A percentile compares a stretch with the other conserved stretches of the same genome.
These are phyloP conservation scores for Adansonia digitata DNA, from an alignment of 345 rosid species.

Conservation along the genomic window DNA sequence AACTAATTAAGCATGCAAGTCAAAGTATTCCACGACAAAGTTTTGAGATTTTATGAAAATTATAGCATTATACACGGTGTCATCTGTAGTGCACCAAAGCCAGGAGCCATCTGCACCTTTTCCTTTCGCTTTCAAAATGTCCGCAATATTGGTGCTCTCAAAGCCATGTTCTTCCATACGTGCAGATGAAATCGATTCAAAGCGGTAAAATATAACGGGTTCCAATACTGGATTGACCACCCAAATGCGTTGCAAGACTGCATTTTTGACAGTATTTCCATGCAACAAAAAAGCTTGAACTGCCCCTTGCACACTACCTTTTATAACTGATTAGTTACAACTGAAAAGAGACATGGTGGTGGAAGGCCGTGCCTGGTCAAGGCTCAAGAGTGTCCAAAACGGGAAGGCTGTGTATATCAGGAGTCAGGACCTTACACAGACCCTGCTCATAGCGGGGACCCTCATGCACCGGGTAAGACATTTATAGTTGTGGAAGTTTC, in stretches of 20 bases:
- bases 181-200: slow-evolving; percentile 55
- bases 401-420: no score
- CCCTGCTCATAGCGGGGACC: no score
- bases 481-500: no score
- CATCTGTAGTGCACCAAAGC: slow-evolving; percentile 98
- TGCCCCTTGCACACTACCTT: slow-evolving; percentile 60
- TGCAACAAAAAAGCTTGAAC: slow-evolving; percentile 36
- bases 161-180: slow-evolving; percentile 90
- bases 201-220: no score
- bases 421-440: no score
- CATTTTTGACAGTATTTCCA: slow-evolving; percentile 51
- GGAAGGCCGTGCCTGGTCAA: no score
- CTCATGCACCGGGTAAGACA: no score
- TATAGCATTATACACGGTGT: slow-evolving; percentile 71
- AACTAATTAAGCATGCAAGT: neutral
- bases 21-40: neutral
- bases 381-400: no score
- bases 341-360: no score
- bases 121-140: slow-evolving; percentile 73
- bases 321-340: neutral
- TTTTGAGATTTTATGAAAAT: neutral
- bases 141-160: slow-evolving; percentile 82
- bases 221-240: slow-evolving; percentile 49
- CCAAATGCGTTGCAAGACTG: slow-evolving; percentile 53
- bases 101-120: slow-evolving; percentile 95